A percentile compares a stretch with the other conserved stretches of the same genome.
Conservation (phyloP, 805 yeast species). For the Phaffomyces thermotolerans region DNA sequence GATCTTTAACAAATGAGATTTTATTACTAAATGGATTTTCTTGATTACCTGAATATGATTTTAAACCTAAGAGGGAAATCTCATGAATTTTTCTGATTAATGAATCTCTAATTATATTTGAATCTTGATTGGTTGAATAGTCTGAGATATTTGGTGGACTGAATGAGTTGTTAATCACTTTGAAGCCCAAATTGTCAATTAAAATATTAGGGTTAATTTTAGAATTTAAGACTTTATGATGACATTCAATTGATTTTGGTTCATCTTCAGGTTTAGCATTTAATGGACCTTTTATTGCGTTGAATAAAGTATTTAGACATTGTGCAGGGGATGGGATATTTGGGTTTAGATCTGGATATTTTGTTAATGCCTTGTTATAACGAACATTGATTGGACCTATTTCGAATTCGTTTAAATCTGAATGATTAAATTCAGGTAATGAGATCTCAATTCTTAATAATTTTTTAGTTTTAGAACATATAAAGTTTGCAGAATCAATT, state of each 20-base stretch:
- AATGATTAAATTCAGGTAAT: conserved; percentile 40
- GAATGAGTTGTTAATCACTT: conserved; percentile 26
- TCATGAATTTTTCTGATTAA: conserved; percentile 50
- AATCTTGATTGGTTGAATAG: conserved; percentile 25
- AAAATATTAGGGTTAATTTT: conserved; percentile 51
- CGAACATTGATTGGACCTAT: conserved; percentile 44
- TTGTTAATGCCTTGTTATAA: conserved; percentile 31
- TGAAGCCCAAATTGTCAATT: conserved; percentile 39
- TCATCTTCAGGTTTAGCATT: conserved; percentile 35
- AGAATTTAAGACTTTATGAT: conserved; percentile 45
- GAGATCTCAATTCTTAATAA: conserved; percentile 48
- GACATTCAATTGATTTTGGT: conserved; percentile 46
- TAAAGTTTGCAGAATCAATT: conserved; percentile 40
- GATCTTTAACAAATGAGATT: conserved; percentile 20
- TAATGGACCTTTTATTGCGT: conserved; percentile 64
- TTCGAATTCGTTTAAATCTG: conserved; percentile 42
- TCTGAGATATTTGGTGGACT: conserved; percentile 42
- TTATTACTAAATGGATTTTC: conserved; percentile 24
- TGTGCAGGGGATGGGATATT: conserved; percentile 44
- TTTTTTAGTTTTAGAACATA: conserved; percentile 38
- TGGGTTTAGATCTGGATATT: conserved; percentile 21
- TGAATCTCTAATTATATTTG: conserved; percentile 36
- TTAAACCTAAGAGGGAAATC: conserved; percentile 37
- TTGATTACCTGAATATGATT: conserved; percentile 21
- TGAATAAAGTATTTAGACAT: conserved; percentile 54